Evolutionary conservation across 73 alveolate genomes (phyloP).

Genomic region (Paramecium biaurelia): DNA sequence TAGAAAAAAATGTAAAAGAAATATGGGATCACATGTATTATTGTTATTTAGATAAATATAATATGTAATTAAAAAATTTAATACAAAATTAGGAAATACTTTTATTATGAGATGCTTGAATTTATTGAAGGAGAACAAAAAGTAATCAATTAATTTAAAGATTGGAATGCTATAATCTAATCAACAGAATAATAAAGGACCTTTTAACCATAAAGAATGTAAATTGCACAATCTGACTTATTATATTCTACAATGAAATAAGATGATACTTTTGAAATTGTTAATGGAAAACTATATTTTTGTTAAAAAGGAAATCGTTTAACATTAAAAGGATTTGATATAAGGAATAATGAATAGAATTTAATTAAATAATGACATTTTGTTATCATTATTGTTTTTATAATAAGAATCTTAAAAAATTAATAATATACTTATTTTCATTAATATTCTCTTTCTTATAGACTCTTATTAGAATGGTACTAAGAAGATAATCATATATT

Average conservation of each 20-base stretch:
- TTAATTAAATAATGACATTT: background rate
- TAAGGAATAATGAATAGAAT: background rate
- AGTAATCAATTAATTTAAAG: background rate
- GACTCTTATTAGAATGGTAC: conserved; percentile 50
- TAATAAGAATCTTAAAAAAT: background rate
- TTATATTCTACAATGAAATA: background rate
- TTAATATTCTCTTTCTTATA: conserved; percentile 15
- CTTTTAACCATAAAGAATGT: background rate
- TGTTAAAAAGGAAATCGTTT: background rate
- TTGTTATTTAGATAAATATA: background rate
- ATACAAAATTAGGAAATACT: background rate
- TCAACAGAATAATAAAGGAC: background rate
- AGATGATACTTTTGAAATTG: background rate
- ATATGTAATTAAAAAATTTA: background rate
- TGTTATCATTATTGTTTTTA: background rate
- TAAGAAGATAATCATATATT: background rate
- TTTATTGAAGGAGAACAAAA: background rate
- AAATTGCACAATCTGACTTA: background rate
- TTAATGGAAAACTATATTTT: background rate
- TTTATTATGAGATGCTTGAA: background rate
- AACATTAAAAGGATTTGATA: background rate
- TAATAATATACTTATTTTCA: background rate
- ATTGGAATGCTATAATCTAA: background rate
- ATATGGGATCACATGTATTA: background rate
- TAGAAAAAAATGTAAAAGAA: background rate